Evolutionary conservation across 495 filamentous ascomycete species (phyloP).

Genomic region (Aspergillus indologenus): DNA sequence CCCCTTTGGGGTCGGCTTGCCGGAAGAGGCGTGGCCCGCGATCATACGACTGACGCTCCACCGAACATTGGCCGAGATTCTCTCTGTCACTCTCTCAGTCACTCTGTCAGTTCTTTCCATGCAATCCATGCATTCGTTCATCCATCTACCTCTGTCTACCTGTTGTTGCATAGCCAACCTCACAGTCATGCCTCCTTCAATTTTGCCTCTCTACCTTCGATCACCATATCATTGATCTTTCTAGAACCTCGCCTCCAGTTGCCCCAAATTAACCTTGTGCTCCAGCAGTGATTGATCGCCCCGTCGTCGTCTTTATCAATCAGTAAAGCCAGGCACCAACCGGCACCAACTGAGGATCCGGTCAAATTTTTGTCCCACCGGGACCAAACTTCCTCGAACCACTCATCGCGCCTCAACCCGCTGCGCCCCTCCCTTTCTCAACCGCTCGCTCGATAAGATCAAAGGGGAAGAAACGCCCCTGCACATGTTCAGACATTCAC

Average conservation of each 20-base stretch:
- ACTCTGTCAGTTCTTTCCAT: no score
- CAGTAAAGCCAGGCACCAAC: background rate
- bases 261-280: background rate
- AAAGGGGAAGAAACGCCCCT: background rate
- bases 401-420: background rate
- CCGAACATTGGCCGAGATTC: constrained; percentile 18
- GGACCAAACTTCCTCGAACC: background rate
- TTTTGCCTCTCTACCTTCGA: background rate
- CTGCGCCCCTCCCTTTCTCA: background rate
- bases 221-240: background rate
- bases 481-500: background rate
- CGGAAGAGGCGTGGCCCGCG: constrained; percentile 40
- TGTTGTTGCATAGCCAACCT: background rate
- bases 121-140: background rate
- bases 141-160: background rate
- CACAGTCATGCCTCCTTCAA: background rate
- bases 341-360: background rate
- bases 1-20: constrained; percentile 21
- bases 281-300: background rate
- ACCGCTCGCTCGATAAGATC: constrained; percentile 16
- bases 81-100: background rate
- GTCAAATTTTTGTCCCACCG: background rate
- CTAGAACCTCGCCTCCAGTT: background rate
- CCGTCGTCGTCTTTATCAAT: background rate
- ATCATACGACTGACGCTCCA: constrained; percentile 39